Evolutionary conservation across 2,329 filamentous ascomycete genomes (phyloP).

Genomic region (Cladosporium phlei): DNA sequence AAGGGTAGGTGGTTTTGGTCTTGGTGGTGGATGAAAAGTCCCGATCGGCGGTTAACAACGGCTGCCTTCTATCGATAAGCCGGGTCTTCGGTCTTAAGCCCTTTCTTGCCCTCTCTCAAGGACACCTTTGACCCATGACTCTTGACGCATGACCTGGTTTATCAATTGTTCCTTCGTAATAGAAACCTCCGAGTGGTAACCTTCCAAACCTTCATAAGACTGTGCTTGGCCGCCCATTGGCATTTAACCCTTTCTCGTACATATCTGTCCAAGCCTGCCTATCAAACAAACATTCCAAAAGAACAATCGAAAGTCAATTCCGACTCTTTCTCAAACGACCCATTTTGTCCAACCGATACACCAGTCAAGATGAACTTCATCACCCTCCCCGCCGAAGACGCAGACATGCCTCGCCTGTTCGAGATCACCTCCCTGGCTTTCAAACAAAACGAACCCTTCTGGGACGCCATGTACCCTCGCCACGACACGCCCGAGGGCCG

Average conservation of each 20-base stretch:
- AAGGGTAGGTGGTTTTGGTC: background rate
- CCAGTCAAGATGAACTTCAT: conserved; percentile 18
- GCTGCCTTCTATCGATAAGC: no score
- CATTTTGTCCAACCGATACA: background rate
- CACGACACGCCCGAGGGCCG: conserved; percentile 26
- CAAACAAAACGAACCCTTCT: conserved; percentile 26
- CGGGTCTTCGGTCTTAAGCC: no score
- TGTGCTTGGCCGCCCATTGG: no score
- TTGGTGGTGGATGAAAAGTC: background rate
- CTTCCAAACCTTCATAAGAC: no score
- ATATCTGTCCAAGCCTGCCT: background rate
- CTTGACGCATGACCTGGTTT: no score
- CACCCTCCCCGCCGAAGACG: conserved; percentile 24
- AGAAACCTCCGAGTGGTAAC: no score
- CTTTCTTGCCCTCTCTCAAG: no score
- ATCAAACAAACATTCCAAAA: background rate
- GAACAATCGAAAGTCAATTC: background rate
- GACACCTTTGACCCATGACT: no score
- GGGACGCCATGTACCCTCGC: conserved; percentile 23
- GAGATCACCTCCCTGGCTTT: conserved; percentile 28
- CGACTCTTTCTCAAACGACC: background rate
- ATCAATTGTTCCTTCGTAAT: no score
- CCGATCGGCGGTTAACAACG: no score
- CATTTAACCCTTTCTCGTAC: no score
- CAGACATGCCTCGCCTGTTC: conserved; percentile 29